A percentile compares a stretch with the other conserved stretches of the same genome.
Evolutionary conservation across 345 rosid species (phyloP).

Genomic region (Stellera chamaejasme): DNA sequence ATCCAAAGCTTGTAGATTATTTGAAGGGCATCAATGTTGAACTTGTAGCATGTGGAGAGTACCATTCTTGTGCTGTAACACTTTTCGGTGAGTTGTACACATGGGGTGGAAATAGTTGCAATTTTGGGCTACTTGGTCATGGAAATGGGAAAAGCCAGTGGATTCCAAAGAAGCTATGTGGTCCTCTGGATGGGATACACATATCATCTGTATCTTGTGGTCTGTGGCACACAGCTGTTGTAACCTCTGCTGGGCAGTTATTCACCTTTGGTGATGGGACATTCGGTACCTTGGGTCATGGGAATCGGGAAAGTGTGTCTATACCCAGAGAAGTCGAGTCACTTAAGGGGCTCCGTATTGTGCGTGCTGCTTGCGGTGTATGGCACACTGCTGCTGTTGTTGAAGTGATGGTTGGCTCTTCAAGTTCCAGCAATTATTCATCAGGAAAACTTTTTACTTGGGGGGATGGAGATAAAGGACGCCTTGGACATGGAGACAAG

Average conservation of each 20-base stretch:
- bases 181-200: slow-evolving; percentile 73
- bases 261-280: slow-evolving; percentile 81
- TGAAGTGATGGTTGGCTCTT: slow-evolving; percentile 72
- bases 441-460: slow-evolving; percentile 75
- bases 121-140: slow-evolving; percentile 66
- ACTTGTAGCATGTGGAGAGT: slow-evolving; percentile 69
- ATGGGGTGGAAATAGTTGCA: slow-evolving; percentile 59
- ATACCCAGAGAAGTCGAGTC: slow-evolving; percentile 70
- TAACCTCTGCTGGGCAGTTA: slow-evolving; percentile 68
- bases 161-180: slow-evolving; percentile 61
- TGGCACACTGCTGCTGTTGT: slow-evolving; percentile 88
- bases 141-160: slow-evolving; percentile 55
- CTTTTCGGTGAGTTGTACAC: slow-evolving; percentile 71
- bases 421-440: slow-evolving; percentile 67
- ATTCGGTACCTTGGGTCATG: slow-evolving; percentile 75
- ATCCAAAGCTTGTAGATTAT: slow-evolving; percentile 61
- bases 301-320: slow-evolving; percentile 47
- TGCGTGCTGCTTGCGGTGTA: slow-evolving; percentile 72
- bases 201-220: slow-evolving; percentile 73
- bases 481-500: slow-evolving; percentile 78
- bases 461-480: slow-evolving; percentile 83
- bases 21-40: slow-evolving; percentile 55
- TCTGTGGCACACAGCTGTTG: slow-evolving; percentile 80
- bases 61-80: slow-evolving; percentile 71
- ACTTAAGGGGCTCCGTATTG: slow-evolving; percentile 76